phyloP scores from a whole-genome alignment of 2,329 filamentous ascomycete species.

The Rachicladosporium sp. region DNA sequence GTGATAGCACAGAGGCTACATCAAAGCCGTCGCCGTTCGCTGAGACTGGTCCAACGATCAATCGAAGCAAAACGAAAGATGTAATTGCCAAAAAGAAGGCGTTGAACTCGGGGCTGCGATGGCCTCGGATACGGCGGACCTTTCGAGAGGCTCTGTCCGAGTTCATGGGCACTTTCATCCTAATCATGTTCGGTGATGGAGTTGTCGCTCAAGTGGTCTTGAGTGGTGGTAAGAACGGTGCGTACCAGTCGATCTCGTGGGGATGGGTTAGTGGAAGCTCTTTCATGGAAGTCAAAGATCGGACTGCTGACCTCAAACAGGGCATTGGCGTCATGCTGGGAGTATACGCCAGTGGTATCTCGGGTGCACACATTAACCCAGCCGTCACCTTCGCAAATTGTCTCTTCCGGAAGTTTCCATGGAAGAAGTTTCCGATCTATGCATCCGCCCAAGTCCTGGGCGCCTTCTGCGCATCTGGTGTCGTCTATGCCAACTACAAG shows the following conservation, averaged over 20 bases:
- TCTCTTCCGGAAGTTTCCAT: conserved; percentile 48
- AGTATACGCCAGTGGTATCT: conserved; percentile 27
- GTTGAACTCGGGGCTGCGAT: conserved; percentile 29
- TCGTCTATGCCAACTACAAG: conserved; percentile 33
- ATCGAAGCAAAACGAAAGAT: conserved; percentile 17
- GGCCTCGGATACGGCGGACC: conserved; percentile 41
- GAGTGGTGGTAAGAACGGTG: conserved; percentile 36
- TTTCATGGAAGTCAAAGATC: no score
- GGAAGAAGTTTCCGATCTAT: conserved; percentile 60
- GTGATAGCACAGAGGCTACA: no score
- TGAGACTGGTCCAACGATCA: conserved; percentile 15
- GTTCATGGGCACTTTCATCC: conserved; percentile 55
- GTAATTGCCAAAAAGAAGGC: conserved; percentile 7
- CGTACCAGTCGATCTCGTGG: conserved; percentile 42
- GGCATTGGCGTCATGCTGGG: conserved; percentile 57
- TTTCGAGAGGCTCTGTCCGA: conserved; percentile 52
- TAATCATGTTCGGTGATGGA: conserved; percentile 56
- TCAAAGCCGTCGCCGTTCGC: conserved; percentile 1
- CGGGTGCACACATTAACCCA: conserved; percentile 26
- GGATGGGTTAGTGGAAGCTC: conserved; percentile 16
- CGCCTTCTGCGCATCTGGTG: conserved; percentile 44
- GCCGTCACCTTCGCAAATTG: conserved; percentile 62
- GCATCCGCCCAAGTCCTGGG: conserved; percentile 46
- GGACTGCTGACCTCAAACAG: conserved; percentile 7
- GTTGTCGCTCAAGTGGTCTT: conserved; percentile 58